A percentile compares a stretch with the other conserved stretches of the same genome.
These are phyloP conservation scores for Dalbergia oliveri DNA, from an alignment of 306 rosid species.

Conservation along the genomic window DNA sequence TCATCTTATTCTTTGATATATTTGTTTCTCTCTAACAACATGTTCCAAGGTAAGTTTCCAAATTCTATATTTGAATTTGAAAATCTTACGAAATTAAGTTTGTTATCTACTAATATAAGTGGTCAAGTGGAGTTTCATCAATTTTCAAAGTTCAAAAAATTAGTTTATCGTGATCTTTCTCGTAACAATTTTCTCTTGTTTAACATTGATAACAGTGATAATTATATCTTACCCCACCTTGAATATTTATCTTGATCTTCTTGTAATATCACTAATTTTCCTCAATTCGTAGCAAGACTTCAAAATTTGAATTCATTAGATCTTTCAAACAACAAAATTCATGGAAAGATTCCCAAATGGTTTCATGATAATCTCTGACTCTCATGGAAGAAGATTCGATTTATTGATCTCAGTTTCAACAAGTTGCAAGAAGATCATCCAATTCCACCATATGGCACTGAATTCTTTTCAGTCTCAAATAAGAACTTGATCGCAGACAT, in stretches of 20 bases:
- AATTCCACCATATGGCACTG: background rate
- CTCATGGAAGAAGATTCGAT: background rate
- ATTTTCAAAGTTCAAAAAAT: conserved; percentile 6
- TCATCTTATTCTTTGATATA: background rate
- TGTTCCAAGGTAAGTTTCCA: conserved; percentile 23
- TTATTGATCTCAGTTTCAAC: conserved; percentile 20
- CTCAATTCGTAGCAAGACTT: conserved; percentile 16
- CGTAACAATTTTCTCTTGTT: background rate
- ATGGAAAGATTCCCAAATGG: conserved; percentile 38
- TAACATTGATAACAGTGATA: background rate
- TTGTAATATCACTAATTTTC: conserved; percentile 27
- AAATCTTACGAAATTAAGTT: background rate
- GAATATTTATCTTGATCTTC: conserved; percentile 34
- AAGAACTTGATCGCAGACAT: conserved; percentile 39
- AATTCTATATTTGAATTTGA: conserved; percentile 21
- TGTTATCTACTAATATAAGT: conserved; percentile 30
- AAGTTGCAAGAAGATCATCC: conserved; percentile 34
- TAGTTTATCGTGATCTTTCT: accelerated
- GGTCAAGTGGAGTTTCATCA: background rate
- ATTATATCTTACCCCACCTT: background rate
- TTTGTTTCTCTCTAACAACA: background rate
- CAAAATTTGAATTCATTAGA: background rate
- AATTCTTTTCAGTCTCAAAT: conserved; percentile 27
- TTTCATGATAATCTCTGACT: background rate
- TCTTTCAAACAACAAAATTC: conserved; percentile 46